Evolutionary conservation across 495 filamentous ascomycete species (phyloP), one percentile per base, ranked within the genome.

Genomic region (Penicillium arizonense): DNA sequence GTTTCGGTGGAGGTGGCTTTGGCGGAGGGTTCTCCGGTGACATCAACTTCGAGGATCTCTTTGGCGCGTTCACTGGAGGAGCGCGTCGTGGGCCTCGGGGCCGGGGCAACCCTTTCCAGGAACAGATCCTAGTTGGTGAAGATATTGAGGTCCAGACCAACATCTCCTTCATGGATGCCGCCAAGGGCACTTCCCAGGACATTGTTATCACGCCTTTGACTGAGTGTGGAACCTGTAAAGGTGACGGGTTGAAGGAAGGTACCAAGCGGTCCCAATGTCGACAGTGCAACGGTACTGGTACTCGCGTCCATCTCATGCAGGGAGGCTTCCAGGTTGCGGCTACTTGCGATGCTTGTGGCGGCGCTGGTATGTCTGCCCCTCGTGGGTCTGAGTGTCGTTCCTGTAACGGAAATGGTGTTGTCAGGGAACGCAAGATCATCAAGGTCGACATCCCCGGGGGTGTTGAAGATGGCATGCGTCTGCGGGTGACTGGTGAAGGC

Each of bases 311-410:
- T 70, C 82, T 90, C 62, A 87, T 96, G 79, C 83, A 88, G 60
- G 91, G 90, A 30, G 92, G 91, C 13, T 97, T 98, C 75, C 93
- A 97, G 72, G 90, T 98, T 82, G 88, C 87, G 8, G 89, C 88
- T 51, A 95, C 91, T 3, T 98, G 94, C 69, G 77, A 82, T 11
- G 65, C 82, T 44, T 98, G 94, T 65, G 82, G 82, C 35, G 94
- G 94, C 5, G 79, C 77, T 38, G 94, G 94, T 26, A 65, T 83
- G 50, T 69, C 77, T 9, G 82, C 87, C 40, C 91, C 94, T 9
- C 81, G 77, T 50, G 89, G 90, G 14, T 85, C 82, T 10, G 87
- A 92, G 63, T 98, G 94, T 70, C 73, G 77, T 20, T 77, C 81
- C 8, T 98, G 94, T 69, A 64, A 70, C 33, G 94, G 94, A 23